Percentiles rank a stretch among this genome's conserved stretches.
These are phyloP conservation scores for Serendipita indica DNA, from an alignment of 768 basidiomycete species.

Conservation along the genomic window DNA sequence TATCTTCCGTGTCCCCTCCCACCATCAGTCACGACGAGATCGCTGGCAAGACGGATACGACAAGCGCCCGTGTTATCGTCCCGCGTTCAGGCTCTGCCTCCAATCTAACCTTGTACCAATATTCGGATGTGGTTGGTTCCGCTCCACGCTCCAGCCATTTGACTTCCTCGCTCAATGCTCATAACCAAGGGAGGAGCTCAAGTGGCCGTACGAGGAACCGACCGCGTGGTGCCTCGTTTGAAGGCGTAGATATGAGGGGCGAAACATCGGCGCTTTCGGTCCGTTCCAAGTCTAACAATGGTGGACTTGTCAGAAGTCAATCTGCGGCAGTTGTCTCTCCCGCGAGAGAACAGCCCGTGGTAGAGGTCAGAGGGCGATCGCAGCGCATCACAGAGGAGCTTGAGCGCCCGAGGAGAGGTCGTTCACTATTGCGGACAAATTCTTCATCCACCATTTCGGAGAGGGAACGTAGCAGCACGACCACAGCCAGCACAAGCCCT, in stretches of 20 bases:
- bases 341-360: neutral
- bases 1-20: neutral
- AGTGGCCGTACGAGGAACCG: neutral
- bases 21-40: constrained; percentile 3
- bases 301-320: neutral
- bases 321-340: neutral
- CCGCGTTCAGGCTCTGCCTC: neutral
- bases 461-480: constrained; percentile 4
- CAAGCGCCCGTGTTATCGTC: neutral
- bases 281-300: neutral
- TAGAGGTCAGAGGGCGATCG: neutral
- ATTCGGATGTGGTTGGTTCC: neutral
- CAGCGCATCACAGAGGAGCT: neutral
- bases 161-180: neutral
- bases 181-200: neutral
- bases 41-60: neutral
- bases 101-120: neutral
- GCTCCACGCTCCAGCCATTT: constrained; percentile 1
- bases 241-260: constrained; percentile 1
- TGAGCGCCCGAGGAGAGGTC: constrained; percentile 2
- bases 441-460: constrained; percentile 3
- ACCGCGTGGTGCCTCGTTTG: constrained; percentile 3
- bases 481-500: neutral
- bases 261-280: constrained; percentile 1
- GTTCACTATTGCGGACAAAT: constrained; percentile 1